Conservation (phyloP, 495 filamentous ascomycete species). For the Podospora conica region DNA sequence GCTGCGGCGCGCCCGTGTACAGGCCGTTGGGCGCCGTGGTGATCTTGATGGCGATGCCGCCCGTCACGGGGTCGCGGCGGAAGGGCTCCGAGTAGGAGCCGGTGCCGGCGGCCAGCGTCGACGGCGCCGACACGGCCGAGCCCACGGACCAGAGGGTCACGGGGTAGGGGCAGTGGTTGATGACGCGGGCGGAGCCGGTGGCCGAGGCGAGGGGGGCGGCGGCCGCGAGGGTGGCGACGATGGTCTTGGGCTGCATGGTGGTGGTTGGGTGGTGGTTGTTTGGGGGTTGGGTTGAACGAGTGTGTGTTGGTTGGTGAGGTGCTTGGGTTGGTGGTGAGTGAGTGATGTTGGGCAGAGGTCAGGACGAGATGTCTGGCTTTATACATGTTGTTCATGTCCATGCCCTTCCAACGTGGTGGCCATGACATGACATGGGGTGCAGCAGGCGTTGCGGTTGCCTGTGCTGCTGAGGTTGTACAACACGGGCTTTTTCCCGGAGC, state of each 20-base stretch:
- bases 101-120: constrained; percentile 34
- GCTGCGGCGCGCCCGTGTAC: constrained; percentile 47
- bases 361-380: background rate
- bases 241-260: constrained; percentile 17
- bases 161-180: constrained; percentile 43
- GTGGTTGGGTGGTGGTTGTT: background rate
- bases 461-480: background rate
- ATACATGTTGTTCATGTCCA: background rate
- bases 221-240: constrained; percentile 21
- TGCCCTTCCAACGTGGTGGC: background rate
- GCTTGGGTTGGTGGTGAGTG: background rate
- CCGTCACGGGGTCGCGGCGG: constrained; percentile 43
- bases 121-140: constrained; percentile 32
- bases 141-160: constrained; percentile 56
- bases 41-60: constrained; percentile 52
- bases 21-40: constrained; percentile 45
- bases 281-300: background rate
- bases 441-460: background rate
- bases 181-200: constrained; percentile 46
- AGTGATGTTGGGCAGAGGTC: background rate
- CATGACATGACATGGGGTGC: background rate
- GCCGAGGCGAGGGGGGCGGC: constrained; percentile 27
- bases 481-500: background rate
- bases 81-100: constrained; percentile 38
- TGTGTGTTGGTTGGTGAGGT: constrained; percentile 2